Evolutionary conservation across 2,329 filamentous ascomycete species (phyloP).

Genomic region (Botrytis aclada): DNA sequence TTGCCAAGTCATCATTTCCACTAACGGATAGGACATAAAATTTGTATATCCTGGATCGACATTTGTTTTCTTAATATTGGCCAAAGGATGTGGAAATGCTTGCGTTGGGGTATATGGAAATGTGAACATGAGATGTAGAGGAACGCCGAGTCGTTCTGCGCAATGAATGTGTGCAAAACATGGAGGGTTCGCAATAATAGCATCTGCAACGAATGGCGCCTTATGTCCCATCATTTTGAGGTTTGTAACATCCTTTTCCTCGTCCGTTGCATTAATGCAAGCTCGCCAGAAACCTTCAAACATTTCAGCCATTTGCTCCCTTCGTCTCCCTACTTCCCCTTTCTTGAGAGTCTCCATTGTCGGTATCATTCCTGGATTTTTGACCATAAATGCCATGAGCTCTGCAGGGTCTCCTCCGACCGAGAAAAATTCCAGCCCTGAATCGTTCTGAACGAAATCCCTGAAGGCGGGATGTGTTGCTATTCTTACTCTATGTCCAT

Average conservation of each 20-base stretch:
- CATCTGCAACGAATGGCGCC: slow-evolving; percentile 65
- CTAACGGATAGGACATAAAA: slow-evolving; percentile 75
- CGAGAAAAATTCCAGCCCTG: slow-evolving; percentile 74
- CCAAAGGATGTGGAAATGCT: slow-evolving; percentile 68
- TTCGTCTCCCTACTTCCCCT: slow-evolving; percentile 66
- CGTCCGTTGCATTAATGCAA: slow-evolving; percentile 71
- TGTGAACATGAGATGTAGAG: slow-evolving; percentile 85
- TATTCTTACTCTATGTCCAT: slow-evolving; percentile 72
- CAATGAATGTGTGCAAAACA: slow-evolving; percentile 77
- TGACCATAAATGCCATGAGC: slow-evolving; percentile 82
- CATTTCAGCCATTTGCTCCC: slow-evolving; percentile 75
- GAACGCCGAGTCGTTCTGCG: slow-evolving; percentile 73
- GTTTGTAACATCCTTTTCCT: slow-evolving; percentile 59
- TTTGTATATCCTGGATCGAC: slow-evolving; percentile 72
- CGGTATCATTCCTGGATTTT: slow-evolving; percentile 76
- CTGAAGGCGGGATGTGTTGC: slow-evolving; percentile 77
- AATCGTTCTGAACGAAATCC: slow-evolving; percentile 70
- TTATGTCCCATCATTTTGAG: slow-evolving; percentile 62
- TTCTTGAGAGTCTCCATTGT: slow-evolving; percentile 68
- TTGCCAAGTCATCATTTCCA: slow-evolving; percentile 90
- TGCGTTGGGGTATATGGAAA: slow-evolving; percentile 76
- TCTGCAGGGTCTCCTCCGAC: slow-evolving; percentile 77
- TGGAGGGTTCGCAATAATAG: slow-evolving; percentile 82
- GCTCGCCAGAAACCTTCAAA: slow-evolving; percentile 80
- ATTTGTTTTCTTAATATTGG: slow-evolving; percentile 70